Evolutionary conservation across 176 grass and related monocot genomes (phyloP), one percentile per base, ranked within the genome.

Genomic region (Oryza meyeriana): DNA sequence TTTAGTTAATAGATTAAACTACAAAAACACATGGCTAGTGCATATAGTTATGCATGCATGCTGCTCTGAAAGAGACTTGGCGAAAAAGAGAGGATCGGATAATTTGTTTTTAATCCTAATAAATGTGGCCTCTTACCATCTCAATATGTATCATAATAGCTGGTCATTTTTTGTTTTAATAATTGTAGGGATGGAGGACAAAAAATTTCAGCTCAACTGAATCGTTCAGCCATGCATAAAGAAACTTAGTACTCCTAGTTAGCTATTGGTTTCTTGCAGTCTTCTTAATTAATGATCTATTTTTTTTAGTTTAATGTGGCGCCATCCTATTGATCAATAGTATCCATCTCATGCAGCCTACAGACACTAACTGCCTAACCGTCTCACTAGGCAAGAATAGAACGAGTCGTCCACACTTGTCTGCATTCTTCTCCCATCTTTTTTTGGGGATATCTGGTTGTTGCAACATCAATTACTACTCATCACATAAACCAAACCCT

Each of bases 391-490:
- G 35, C n/a, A 58, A 57, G 59, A 65, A 68, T 33, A 45, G 18
- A 76, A 42, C 20, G 31, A 52, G 64, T 59, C 71, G 17, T 55
- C 22, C 22, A 64, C 71, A 78, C 57, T 47, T 82, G 72, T 78
- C 57, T 65, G 88, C 65, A 35, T 65, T 57, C 64, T 69, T 48
- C 4, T 55, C n/a, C 18, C 50, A 22, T 26, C 32, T 39, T 40
- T 52, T 45, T 64, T 58, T 71, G 66, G 68, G 27, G 52, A 59
- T 69, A 34, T 48, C 31, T 65, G 72, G 61, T 84, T 4, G 75
- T 88, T 88, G 75, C 66, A 61, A 66, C 82, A 71, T 81, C 83
- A 85, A 71, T 76, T 76, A 48, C 50, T 47, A 40, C 35, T 64
- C 69, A 11, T 20, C 12, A 63, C 26, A 57, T 52, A 29, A 79